phyloP scores from a whole-genome alignment of 1,284 basidiomycete species.

The Moesziomyces sp. region DNA sequence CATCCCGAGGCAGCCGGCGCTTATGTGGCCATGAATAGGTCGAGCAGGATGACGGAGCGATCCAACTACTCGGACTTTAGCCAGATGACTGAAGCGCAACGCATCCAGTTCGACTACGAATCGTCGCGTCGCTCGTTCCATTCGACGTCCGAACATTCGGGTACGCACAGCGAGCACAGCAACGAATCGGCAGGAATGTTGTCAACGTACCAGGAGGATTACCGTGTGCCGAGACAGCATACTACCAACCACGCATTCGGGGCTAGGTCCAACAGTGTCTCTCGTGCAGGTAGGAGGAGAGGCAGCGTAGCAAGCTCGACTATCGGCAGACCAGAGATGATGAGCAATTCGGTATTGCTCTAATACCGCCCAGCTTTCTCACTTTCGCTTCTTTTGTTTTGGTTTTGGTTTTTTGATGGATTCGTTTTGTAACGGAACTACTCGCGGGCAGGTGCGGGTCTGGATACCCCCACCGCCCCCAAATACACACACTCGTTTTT shows the following conservation, averaged over 20 bases:
- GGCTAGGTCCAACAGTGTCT: conserved; percentile 2
- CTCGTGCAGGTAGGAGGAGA: conserved; percentile 12
- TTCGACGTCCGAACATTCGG: conserved; percentile 24
- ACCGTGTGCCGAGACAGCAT: conserved; percentile 32
- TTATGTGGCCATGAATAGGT: conserved; percentile 46
- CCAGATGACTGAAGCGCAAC: conserved; percentile 54
- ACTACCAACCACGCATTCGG: conserved; percentile 34
- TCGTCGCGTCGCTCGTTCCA: conserved; percentile 40
- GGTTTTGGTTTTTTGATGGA: too few relatives aligned
- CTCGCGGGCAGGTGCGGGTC: too few relatives aligned
- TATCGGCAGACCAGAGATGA: conserved; percentile 52
- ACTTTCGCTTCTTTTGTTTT: too few relatives aligned
- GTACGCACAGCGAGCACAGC: conserved; percentile 27
- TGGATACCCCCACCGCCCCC: too few relatives aligned
- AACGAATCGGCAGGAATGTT: conserved; percentile 19
- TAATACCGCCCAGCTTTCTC: too few relatives aligned
- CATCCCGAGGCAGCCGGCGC: conserved; percentile 10
- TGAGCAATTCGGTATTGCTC: conserved; percentile 46
- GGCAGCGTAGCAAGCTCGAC: conserved; percentile 45
- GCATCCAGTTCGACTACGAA: conserved; percentile 55
- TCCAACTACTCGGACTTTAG: conserved; percentile 37
- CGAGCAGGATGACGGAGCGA: conserved; percentile 52
- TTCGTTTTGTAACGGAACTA: too few relatives aligned
- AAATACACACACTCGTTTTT: too few relatives aligned
- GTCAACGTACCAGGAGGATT: conserved; percentile 41